A percentile compares a stretch with the other conserved stretches of the same genome.
Evolutionary conservation across 306 rosid species (phyloP).

Genomic region (Dalbergia oliveri): DNA sequence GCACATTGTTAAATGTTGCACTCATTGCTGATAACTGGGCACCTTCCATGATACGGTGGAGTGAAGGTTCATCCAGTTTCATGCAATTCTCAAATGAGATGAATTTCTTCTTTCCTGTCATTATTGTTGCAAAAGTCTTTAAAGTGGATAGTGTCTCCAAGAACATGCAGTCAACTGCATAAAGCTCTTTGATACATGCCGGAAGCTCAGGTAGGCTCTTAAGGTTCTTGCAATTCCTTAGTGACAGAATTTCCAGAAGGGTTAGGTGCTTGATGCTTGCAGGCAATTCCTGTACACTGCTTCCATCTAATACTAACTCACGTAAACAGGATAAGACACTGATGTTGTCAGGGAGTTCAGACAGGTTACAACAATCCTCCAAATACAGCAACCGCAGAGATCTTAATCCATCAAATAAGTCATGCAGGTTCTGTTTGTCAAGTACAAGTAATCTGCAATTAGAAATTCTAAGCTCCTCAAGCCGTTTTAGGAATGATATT

Average conservation of each 20-base stretch:
- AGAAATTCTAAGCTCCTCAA: neutral
- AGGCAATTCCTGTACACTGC: constrained; percentile 1
- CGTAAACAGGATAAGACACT: neutral
- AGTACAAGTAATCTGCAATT: neutral
- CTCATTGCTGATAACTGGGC: neutral
- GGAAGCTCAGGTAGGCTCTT: constrained; percentile 47
- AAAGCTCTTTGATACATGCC: neutral
- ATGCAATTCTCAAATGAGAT: neutral
- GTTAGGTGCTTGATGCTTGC: constrained; percentile 7
- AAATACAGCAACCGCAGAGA: neutral
- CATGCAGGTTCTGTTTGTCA: neutral
- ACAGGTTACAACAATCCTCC: neutral
- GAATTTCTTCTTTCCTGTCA: too few species aligned
- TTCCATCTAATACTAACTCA: neutral
- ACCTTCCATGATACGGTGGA: neutral
- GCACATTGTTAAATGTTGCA: neutral
- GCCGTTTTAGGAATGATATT: neutral
- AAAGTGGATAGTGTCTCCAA: neutral
- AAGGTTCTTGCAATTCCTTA: neutral
- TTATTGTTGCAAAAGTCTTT: too few species aligned
- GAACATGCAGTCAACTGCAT: constrained; percentile 26
- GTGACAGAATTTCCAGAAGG: neutral
- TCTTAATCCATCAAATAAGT: neutral
- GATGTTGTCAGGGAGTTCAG: constrained; percentile 27
- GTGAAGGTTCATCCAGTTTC: neutral